Evolutionary conservation across 1,284 basidiomycete species (phyloP).

Genomic region (Pseudozyma sp.): DNA sequence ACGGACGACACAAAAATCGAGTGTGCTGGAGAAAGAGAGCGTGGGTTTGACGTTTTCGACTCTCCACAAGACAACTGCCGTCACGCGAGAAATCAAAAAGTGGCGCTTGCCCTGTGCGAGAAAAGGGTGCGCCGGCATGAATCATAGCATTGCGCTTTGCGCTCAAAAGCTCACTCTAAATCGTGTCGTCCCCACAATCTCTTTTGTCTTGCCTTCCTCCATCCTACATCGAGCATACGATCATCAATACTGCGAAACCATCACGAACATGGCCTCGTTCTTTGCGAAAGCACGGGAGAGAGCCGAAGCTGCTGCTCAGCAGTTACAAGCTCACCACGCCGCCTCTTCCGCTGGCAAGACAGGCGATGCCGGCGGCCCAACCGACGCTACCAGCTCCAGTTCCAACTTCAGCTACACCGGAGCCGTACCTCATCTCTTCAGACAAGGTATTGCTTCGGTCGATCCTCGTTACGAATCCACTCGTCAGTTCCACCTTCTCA

Average conservation of each 20-base stretch:
- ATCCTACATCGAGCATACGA: neutral
- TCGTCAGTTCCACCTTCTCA: constrained; percentile 56
- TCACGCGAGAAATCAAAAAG: too few relatives aligned
- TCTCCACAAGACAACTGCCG: neutral
- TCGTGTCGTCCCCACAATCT: neutral
- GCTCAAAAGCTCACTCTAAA: neutral
- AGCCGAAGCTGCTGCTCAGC: constrained; percentile 60
- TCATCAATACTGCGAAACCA: neutral
- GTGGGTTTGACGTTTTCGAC: too few relatives aligned
- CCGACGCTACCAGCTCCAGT: constrained; percentile 9
- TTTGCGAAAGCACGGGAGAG: constrained; percentile 58
- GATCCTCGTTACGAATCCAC: constrained; percentile 63
- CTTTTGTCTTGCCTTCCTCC: neutral
- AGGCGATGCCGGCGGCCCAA: constrained; percentile 11
- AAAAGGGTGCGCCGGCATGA: constrained; percentile 1
- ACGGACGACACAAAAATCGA: too few relatives aligned
- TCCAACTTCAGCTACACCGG: constrained; percentile 56
- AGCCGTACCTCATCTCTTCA: constrained; percentile 56
- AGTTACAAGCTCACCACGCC: constrained; percentile 49
- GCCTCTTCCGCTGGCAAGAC: constrained; percentile 19
- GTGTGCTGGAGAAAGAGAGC: too few relatives aligned
- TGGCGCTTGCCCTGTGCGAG: constrained; percentile 6
- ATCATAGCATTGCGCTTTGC: neutral
- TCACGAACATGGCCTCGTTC: constrained; percentile 52
- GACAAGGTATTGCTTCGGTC: constrained; percentile 56